A percentile compares a stretch with the other conserved stretches of the same genome.
These are phyloP conservation scores for Stylonectria norvegica DNA, from an alignment of 2,329 filamentous ascomycete species.

Conservation along the genomic window DNA sequence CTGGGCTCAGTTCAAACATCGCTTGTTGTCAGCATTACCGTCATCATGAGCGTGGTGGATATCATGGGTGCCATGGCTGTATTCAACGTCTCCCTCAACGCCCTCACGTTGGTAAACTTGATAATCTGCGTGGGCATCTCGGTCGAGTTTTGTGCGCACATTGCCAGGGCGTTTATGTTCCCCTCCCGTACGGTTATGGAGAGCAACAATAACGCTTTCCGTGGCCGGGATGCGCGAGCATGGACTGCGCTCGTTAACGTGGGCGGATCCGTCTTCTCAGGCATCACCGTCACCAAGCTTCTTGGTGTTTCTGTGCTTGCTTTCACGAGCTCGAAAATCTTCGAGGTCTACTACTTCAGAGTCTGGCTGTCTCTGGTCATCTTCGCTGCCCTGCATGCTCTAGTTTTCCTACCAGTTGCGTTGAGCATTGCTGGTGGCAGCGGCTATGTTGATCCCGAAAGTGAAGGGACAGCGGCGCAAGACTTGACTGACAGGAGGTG, in stretches of 20 bases:
- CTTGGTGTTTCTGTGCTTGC: slow-evolving; percentile 88
- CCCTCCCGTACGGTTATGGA: slow-evolving; percentile 81
- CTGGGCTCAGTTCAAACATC: slow-evolving; percentile 82
- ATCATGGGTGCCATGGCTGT: slow-evolving; percentile 95
- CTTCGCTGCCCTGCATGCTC: slow-evolving; percentile 82
- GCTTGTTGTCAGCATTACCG: slow-evolving; percentile 77
- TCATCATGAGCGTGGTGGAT: slow-evolving; percentile 89
- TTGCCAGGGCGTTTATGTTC: slow-evolving; percentile 94
- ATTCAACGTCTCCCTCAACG: slow-evolving; percentile 85
- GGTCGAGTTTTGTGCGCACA: slow-evolving; percentile 96
- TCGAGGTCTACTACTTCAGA: slow-evolving; percentile 98
- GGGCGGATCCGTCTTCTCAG: slow-evolving; percentile 89
- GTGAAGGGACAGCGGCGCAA: slow-evolving; percentile 83
- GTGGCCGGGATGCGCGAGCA: slow-evolving; percentile 77
- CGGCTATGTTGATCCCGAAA: slow-evolving; percentile 84
- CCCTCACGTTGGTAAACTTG: slow-evolving; percentile 90
- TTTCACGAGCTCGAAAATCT: slow-evolving; percentile 96
- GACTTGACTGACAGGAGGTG: slow-evolving; percentile 79
- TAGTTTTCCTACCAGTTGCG: slow-evolving; percentile 88
- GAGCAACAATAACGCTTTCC: slow-evolving; percentile 68
- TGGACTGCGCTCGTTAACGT: slow-evolving; percentile 96
- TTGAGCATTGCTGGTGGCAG: slow-evolving; percentile 81
- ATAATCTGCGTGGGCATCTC: slow-evolving; percentile 96
- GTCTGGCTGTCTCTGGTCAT: slow-evolving; percentile 91
- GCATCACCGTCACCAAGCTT: slow-evolving; percentile 94